Percentiles rank a stretch among this genome's conserved stretches.
These are phyloP conservation scores for Lepidium aucheri DNA, from an alignment of 345 rosid species.

Conservation along the genomic window DNA sequence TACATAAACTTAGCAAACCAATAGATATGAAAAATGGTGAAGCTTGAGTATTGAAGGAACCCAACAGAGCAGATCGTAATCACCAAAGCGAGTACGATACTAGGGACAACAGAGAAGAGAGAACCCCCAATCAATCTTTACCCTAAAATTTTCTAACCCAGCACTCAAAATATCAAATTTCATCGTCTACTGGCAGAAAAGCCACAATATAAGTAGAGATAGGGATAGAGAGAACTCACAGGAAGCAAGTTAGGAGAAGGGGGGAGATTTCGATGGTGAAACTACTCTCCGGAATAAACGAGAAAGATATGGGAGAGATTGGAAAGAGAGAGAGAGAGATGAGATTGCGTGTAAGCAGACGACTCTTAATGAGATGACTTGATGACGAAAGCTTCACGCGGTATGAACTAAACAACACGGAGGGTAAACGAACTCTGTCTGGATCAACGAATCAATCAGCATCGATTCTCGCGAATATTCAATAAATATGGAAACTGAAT, in stretches of 20 bases:
- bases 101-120: not conserved
- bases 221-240: constrained; percentile 28
- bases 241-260: constrained; percentile 17
- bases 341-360: constrained; percentile 44
- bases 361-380: constrained; percentile 4
- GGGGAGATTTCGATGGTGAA: constrained; percentile 37
- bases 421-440: constrained; percentile 24
- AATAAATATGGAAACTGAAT: not conserved
- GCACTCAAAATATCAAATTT: not conserved
- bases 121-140: not conserved
- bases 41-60: not conserved
- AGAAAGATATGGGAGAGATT: constrained; percentile 19
- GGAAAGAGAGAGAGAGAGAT: constrained; percentile 13
- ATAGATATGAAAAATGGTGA: not conserved
- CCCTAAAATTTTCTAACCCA: constrained; percentile 28
- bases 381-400: constrained; percentile 34
- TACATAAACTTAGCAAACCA: not conserved
- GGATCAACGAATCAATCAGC: constrained; percentile 24
- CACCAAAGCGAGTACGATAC: not conserved
- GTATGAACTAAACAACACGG: constrained; percentile 16
- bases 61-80: not conserved
- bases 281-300: constrained; percentile 4
- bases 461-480: not conserved
- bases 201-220: not conserved
- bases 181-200: not conserved